Evolutionary conservation across 805 yeast species (phyloP), one percentile per base, ranked within the genome.

Genomic region (Dipodascopsis uninucleata): DNA sequence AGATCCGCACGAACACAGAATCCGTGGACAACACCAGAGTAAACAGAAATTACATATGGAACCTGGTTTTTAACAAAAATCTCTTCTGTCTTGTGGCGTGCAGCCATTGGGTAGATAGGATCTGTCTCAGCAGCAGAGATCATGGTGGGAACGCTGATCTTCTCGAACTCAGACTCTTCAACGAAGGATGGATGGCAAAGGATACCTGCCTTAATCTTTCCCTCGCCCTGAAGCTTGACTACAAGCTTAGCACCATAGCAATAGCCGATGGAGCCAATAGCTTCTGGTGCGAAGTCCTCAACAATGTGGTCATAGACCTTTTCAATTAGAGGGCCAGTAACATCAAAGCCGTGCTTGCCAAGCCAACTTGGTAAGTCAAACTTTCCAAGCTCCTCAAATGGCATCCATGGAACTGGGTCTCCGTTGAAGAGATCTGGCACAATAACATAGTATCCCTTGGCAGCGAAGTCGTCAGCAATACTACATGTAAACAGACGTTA

Each of bases 181-280:
- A 84, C 79, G 47, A 81, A 72, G 1, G 93, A 81, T 5, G 96
- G 96, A 65, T 88, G 96, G 5, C 90, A 93, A 49, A 77, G 64
- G 12, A 89, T 90, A 56, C 75, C 85, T n/a, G 72, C 82, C 49
- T 76, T 74, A 24, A 75, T 72, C 16, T 28, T 35, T 23, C 47
- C 56, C 36, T 40, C 31, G 10, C 62, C 70, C 20, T 76, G 61
- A 45, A 79, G 74, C 46, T 72, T 77, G 45, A 82, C 55, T 20
- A 75, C 78, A 54, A 69, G 79, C 63, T 79, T 82, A 28, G 85
- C 95, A 61, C 96, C 96, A 52, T 71, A 87, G 66, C 96, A 86
- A 68, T 85, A 79, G 16, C 96, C 95, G 45, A 82, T 67, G 16
- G 77, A 75, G 31, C 75, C 78, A 14, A 81, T 45, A 52, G 69